Conservation (phyloP, 371 early-diverging fungal genomes). For the Capniomyces stellatus region DNA sequence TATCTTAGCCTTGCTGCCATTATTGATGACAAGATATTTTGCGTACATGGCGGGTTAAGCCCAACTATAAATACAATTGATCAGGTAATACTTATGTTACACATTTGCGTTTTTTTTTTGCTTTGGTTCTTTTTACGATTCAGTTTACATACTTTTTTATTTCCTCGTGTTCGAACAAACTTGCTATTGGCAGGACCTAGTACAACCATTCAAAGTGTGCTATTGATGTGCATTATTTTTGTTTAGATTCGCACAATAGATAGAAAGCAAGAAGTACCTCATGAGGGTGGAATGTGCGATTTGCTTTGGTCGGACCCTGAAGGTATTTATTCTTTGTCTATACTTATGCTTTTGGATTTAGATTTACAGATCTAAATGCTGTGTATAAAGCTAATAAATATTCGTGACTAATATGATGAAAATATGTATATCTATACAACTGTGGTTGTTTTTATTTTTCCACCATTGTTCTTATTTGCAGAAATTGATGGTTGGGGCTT, state of each 20-base stretch:
- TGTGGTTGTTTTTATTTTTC: constrained; percentile 5
- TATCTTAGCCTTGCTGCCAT: constrained; percentile 87
- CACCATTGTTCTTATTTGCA: background rate
- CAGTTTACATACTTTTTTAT: too few species aligned
- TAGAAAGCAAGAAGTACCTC: constrained; percentile 96
- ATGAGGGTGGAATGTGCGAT: constrained; percentile 98
- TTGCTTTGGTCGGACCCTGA: constrained; percentile 99
- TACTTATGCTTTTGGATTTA: too few species aligned
- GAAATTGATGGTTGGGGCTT: constrained; percentile 88
- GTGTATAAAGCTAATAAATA: constrained; percentile 23
- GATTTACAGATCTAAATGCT: too few species aligned
- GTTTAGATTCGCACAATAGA: constrained; percentile 95
- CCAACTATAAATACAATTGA: constrained; percentile 88
- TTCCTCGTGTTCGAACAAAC: too few species aligned
- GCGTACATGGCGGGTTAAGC: constrained; percentile 96
- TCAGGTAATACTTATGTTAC: too few species aligned
- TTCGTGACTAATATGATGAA: background rate
- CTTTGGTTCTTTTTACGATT: too few species aligned
- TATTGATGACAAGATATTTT: constrained; percentile 85
- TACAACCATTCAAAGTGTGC: too few species aligned
- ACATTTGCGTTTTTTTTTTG: too few species aligned
- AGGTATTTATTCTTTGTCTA: background rate
- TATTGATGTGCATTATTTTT: too few species aligned
- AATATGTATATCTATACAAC: background rate
- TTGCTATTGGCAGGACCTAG: too few species aligned